Evolutionary conservation across 1,284 basidiomycete species (phyloP), one percentile per base, ranked within the genome.

Genomic region (Athelia psychrophila): DNA sequence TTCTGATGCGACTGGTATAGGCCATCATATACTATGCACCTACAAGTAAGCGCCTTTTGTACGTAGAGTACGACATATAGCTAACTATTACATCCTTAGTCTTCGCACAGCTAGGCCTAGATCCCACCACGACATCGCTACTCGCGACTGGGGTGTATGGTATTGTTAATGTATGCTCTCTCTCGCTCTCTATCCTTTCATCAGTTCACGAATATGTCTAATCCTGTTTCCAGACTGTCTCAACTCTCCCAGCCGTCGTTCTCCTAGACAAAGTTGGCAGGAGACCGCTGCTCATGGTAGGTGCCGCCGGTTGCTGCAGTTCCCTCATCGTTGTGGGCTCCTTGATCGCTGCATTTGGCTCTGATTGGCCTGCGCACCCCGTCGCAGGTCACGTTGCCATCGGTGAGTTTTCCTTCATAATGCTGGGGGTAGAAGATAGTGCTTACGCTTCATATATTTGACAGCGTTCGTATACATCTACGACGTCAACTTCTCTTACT

Each of bases 401-500:
- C 48, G 66, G 65, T 40, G 45, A 30, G 27, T 13, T 30, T 42
- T 18, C 18, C 6, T 42, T 23, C 16, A 6, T 42, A 49, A 4
- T 24, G 44, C n/a, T n/a, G n/a, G n/a, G n/a, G n/a, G n/a, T 3
- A 20, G 40, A 30, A 3, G 20, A 33, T 3, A 48, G 10, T 3
- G 9, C 47, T 48, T 16, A 48, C 20, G 4, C 23, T 35, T 36
- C 2, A 2, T 50, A 36, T 24, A 23, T 13, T 42, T 18, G n/a
- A n/a, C 38, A 70, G 67, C 64, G 0, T 69, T 70, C 22, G 50
- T 70, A 44, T 67, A 65, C 32, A 24, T 67, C 20, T 70, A 70
- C 25, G 58, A 65, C 13, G 64, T 68, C 16, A 68, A 67, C 42
- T 70, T 69, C 50, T 64, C 67, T 27, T 67, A 67, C 48, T 70